These are phyloP conservation scores for Tolypocladium ovalisporum DNA, from an alignment of 2,329 filamentous ascomycete species.

Conservation along the genomic window DNA sequence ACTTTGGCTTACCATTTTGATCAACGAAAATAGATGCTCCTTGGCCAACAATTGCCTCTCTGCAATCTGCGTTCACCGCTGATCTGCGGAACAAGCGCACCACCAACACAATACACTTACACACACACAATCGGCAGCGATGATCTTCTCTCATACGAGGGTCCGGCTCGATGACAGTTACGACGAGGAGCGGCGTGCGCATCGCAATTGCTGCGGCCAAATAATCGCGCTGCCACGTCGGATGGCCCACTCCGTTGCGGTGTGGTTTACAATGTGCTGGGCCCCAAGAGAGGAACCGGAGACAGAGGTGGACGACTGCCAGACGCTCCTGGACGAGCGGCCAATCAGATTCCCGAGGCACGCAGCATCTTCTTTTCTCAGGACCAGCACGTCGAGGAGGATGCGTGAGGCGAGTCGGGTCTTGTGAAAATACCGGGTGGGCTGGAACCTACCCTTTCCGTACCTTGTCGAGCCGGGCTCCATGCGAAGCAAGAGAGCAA, in stretches of 20 bases:
- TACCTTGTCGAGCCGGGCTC: background rate
- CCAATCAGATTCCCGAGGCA: slow-evolving; percentile 21
- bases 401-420: slow-evolving; percentile 26
- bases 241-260: background rate
- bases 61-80: background rate
- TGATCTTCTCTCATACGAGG: background rate
- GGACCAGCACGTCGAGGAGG: slow-evolving; percentile 27
- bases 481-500: background rate
- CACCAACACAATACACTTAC: background rate
- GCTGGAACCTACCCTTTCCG: background rate
- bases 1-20: background rate
- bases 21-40: background rate
- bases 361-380: slow-evolving; percentile 28
- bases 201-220: background rate
- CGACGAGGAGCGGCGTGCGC: slow-evolving; percentile 11
- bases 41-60: background rate
- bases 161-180: slow-evolving; percentile 23
- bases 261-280: slow-evolving; percentile 5
- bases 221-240: background rate
- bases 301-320: slow-evolving; percentile 5
- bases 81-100: background rate
- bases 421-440: slow-evolving; percentile 7
- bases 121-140: background rate
- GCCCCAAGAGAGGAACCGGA: background rate
- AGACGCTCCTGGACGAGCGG: slow-evolving; percentile 1